Conservation (phyloP, 306 rosid genomes). For the Quercus cerris region DNA sequence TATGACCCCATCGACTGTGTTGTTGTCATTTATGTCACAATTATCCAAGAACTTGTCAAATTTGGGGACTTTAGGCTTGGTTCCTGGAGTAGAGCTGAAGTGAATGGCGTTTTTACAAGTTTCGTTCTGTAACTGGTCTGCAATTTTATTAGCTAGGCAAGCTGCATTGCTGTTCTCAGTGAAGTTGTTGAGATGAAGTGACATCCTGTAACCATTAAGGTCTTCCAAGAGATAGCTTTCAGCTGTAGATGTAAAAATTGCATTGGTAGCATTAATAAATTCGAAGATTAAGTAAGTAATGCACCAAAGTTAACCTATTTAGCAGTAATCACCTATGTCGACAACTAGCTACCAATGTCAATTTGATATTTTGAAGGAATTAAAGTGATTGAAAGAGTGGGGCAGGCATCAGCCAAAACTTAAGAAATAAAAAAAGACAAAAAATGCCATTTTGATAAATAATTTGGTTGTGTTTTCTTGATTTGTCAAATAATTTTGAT, state of each 20-base stretch:
- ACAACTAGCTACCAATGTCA: too few species aligned
- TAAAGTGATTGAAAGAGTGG: too few species aligned
- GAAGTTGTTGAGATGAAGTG: background rate
- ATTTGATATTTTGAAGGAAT: too few species aligned
- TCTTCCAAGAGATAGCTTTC: background rate
- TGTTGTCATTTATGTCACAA: background rate
- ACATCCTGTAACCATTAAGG: conserved; percentile 8
- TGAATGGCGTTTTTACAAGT: background rate
- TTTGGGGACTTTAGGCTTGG: background rate
- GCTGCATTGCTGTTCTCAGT: background rate
- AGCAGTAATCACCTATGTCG: too few species aligned
- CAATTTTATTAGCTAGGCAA: conserved; percentile 20
- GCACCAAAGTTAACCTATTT: too few species aligned
- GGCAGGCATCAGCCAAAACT: too few species aligned
- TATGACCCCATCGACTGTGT: background rate
- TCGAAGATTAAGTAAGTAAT: background rate
- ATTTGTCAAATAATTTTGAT: too few species aligned
- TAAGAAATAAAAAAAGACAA: too few species aligned
- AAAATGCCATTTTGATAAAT: too few species aligned
- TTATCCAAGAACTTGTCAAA: background rate
- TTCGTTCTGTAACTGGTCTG: background rate
- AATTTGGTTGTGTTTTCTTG: too few species aligned
- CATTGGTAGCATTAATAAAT: background rate
- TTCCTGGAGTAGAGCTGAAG: background rate
- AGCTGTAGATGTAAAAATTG: background rate